These are phyloP conservation scores for Chlamydomonas sp. DNA, from an alignment of 139 green algal species.

Conservation along the genomic window DNA sequence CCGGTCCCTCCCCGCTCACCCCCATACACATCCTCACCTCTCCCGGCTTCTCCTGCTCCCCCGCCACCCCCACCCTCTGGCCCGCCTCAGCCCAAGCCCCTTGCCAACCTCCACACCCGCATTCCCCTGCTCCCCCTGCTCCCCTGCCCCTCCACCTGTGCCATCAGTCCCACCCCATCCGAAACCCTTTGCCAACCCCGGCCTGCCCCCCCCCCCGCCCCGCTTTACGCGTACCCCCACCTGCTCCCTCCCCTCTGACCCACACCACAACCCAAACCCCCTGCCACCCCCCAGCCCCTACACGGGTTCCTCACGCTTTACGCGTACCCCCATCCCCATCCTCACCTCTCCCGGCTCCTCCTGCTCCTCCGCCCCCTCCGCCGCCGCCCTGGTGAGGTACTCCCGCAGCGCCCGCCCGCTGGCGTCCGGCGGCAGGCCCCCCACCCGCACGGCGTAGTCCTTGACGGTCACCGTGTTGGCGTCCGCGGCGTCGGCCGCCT, in stretches of 20 bases:
- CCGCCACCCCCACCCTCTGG: neutral
- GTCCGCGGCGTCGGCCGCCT: neutral
- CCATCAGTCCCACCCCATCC: neutral
- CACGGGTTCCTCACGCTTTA: neutral
- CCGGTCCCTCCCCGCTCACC: too few relatives aligned
- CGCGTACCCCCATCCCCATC: too few relatives aligned
- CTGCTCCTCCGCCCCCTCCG: neutral
- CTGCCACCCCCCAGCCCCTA: neutral
- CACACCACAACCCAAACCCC: neutral
- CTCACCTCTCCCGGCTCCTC: neutral
- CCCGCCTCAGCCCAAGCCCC: too few relatives aligned
- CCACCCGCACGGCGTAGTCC: constrained; percentile 48
- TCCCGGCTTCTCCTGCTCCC: neutral
- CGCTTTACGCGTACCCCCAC: neutral
- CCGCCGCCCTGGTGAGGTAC: neutral
- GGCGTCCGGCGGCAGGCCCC: constrained; percentile 37
- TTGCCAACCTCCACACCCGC: too few relatives aligned
- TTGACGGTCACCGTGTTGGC: constrained; percentile 18
- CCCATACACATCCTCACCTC: neutral
- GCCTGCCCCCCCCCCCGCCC: neutral
- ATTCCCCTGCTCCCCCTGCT: too few relatives aligned
- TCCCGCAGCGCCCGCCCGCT: constrained; percentile 5
- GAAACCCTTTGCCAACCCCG: neutral
- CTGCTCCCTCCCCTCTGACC: neutral
- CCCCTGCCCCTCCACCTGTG: too few relatives aligned